Evolutionary conservation across 176 grass and related monocot species (phyloP).

Genomic region (Panicum miliaceum): DNA sequence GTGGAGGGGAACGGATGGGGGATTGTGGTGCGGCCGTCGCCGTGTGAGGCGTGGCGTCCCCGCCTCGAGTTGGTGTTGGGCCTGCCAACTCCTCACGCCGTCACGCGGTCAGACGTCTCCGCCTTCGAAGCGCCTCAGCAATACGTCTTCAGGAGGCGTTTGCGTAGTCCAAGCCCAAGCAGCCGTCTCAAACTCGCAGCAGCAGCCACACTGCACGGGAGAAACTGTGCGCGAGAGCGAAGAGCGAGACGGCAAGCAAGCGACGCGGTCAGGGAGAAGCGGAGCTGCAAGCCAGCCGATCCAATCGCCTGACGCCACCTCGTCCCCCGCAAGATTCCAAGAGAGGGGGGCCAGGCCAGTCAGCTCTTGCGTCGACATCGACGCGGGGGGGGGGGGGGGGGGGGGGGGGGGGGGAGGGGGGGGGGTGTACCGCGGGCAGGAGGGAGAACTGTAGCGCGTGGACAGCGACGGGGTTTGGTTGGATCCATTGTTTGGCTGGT

Average conservation of each 20-base stretch:
- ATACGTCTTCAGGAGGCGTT: neutral
- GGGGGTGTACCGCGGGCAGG: constrained; percentile 9
- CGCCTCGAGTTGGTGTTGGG: constrained; percentile 35
- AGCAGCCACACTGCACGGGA: neutral
- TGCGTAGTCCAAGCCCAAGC: neutral
- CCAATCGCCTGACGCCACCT: constrained; percentile 24
- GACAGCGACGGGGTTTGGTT: constrained; percentile 15
- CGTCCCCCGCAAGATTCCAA: constrained; percentile 34
- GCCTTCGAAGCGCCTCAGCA: accelerated
- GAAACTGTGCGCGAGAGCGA: neutral
- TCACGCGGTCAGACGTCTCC: neutral
- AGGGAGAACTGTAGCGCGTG: constrained; percentile 16
- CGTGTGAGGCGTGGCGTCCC: constrained; percentile 45
- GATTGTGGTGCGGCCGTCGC: constrained; percentile 30
- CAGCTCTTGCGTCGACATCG: constrained; percentile 27
- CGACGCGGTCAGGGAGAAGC: neutral
- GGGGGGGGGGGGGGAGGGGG: too few relatives aligned
- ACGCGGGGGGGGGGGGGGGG: too few relatives aligned
- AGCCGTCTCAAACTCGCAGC: neutral
- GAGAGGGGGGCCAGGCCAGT: neutral
- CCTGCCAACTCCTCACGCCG: neutral
- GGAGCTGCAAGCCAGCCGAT: neutral
- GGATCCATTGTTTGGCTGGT: neutral
- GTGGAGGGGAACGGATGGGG: neutral
- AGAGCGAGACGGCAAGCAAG: neutral